Evolutionary conservation across 2,329 filamentous ascomycete species (phyloP), one percentile per base, ranked within the genome.

Genomic region (Aspergillus ochraceoroseus): DNA sequence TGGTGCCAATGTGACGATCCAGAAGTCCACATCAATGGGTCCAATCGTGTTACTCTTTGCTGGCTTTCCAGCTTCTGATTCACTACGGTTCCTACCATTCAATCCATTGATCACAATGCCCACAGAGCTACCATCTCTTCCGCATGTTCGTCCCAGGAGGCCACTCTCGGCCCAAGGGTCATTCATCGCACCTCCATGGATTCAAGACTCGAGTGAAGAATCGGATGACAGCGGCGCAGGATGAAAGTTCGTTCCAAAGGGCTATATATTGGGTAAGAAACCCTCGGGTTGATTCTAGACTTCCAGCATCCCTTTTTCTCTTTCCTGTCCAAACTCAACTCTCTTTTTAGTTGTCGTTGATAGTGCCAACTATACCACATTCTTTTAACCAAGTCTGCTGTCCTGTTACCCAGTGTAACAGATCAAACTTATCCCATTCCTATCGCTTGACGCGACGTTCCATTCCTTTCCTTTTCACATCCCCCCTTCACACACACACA

Each of bases 371-470:
- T 34, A 27, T 30, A 14, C 11, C 17, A 41, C 42, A 37, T 32
- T 45, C 43, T 29, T 45, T 45, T 30, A 2, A n/a, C 22, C 11
- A 37, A 11, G 11, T 25, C 38, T 13, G 31, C 17, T 37, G 18
- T 34, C 11, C n/a, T n/a, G 35, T 34, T 36, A 39, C 41, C 35
- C 23, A 39, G 41, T 28, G 41, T 39, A 39, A 44, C 36, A 17
- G 13, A 22, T 30, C 14, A 30, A 8, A 33, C 19, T 27, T 37
- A 3, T 32, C 13, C 28, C 17, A 32, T 23, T 28, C n/a, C n/a
- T 22, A 26, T 38, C 34, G 39, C 46, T 46, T 14, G 43, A 48
- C 38, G 43, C 42, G 32, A 40, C 32, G 12, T 8, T 15, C 38
- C 38, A 20, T 19, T 40, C 39, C 22, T 33, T 43, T n/a, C n/a